Evolutionary conservation across 1,284 basidiomycete species (phyloP).

Genomic region (Microbotryomycetes sp.): DNA sequence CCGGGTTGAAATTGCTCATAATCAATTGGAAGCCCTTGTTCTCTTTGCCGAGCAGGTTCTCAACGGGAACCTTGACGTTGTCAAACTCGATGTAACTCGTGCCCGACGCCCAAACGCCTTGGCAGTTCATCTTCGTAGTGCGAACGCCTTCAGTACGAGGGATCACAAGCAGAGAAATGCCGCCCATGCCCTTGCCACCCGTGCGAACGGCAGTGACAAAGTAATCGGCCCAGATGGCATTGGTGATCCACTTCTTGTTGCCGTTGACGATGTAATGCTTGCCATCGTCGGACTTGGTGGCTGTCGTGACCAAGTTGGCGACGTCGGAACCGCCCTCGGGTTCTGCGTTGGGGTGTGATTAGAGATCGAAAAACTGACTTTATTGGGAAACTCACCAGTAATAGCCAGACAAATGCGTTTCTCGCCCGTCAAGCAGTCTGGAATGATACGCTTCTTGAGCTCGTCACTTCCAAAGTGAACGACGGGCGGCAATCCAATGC

Average conservation of each 20-base stretch:
- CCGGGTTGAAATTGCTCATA: conserved; percentile 29
- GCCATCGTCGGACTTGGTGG: conserved; percentile 37
- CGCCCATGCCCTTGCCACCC: conserved; percentile 40
- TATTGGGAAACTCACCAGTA: conserved; percentile 24
- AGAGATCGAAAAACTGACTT: too few species aligned
- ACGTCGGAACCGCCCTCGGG: conserved; percentile 40
- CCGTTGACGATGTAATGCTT: conserved; percentile 42
- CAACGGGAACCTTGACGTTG: conserved; percentile 38
- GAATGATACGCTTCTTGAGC: conserved; percentile 41
- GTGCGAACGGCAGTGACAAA: conserved; percentile 40
- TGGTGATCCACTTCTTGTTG: conserved; percentile 41
- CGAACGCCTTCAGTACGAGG: conserved; percentile 32
- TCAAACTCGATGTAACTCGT: conserved; percentile 42
- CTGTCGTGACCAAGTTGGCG: conserved; percentile 38
- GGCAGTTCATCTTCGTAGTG: conserved; percentile 39
- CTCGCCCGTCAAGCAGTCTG: conserved; percentile 42
- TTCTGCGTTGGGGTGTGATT: not conserved
- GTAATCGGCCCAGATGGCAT: conserved; percentile 35
- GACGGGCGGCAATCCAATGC: conserved; percentile 38
- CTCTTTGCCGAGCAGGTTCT: conserved; percentile 39
- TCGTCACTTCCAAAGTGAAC: conserved; percentile 42
- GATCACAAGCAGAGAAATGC: conserved; percentile 41
- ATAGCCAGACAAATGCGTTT: conserved; percentile 44
- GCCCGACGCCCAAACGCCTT: conserved; percentile 36
- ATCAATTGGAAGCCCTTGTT: conserved; percentile 32